Evolutionary conservation across 2,329 filamentous ascomycete genomes (phyloP).

Genomic region (Aspergillus udagawae): DNA sequence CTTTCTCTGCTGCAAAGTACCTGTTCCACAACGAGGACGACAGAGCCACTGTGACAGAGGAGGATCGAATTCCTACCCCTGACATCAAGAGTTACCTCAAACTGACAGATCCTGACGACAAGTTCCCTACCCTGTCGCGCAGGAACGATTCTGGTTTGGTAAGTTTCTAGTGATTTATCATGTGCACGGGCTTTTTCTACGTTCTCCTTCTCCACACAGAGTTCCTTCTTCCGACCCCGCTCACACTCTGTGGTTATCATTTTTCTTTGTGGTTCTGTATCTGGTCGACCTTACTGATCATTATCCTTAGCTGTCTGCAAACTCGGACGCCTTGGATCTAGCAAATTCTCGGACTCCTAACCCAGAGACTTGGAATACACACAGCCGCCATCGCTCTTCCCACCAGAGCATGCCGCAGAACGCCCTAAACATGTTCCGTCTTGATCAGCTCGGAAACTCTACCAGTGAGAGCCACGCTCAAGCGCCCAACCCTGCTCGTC

Average conservation of each 20-base stretch:
- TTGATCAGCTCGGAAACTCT: constrained; percentile 33
- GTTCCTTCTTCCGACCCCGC: not conserved
- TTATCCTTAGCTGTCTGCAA: constrained; percentile 66
- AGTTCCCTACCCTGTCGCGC: constrained; percentile 67
- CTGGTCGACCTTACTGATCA: constrained; percentile 34
- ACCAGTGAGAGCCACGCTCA: constrained; percentile 24
- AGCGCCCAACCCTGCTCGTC: constrained; percentile 29
- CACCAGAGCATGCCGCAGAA: constrained; percentile 59
- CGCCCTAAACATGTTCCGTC: constrained; percentile 40
- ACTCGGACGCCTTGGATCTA: constrained; percentile 76
- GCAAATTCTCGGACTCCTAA: constrained; percentile 65
- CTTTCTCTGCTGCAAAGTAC: constrained; percentile 80
- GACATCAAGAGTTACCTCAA: constrained; percentile 67
- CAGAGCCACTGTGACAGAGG: constrained; percentile 39
- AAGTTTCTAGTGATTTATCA: constrained; percentile 27
- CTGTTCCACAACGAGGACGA: constrained; percentile 83
- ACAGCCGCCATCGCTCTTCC: constrained; percentile 64
- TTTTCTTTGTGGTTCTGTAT: not conserved
- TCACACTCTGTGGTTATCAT: not conserved
- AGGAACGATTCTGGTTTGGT: constrained; percentile 54
- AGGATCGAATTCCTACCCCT: constrained; percentile 54
- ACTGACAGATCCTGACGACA: constrained; percentile 72
- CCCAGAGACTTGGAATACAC: constrained; percentile 62
- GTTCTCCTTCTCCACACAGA: not conserved
- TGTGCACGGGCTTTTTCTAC: not conserved